Evolutionary conservation across 1,284 basidiomycete genomes (phyloP).

Genomic region (Trametes versicolor): DNA sequence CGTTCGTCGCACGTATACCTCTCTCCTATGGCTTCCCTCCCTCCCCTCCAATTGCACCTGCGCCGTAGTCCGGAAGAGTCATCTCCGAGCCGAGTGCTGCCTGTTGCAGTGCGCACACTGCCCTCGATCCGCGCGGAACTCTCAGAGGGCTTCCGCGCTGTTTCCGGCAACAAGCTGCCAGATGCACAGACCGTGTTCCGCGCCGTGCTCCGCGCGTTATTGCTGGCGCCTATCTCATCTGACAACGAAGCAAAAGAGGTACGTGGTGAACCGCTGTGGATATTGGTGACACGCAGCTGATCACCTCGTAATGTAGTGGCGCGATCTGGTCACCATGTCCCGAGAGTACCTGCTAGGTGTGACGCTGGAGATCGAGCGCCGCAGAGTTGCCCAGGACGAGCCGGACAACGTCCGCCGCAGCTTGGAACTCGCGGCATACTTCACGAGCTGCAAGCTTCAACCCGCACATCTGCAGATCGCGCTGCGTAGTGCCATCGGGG

Average conservation of each 20-base stretch:
- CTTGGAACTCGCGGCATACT: conserved; percentile 96
- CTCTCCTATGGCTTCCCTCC: conserved; percentile 87
- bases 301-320: conserved; percentile 66
- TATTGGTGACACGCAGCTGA: neutral
- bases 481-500: conserved; percentile 90
- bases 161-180: conserved; percentile 88
- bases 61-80: conserved; percentile 90
- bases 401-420: conserved; percentile 87
- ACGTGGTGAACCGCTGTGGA: conserved; percentile 45
- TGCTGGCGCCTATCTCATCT: conserved; percentile 85
- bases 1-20: conserved; percentile 90
- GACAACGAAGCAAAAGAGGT: conserved; percentile 92
- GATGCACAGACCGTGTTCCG: conserved; percentile 90
- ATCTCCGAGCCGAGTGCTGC: conserved; percentile 83
- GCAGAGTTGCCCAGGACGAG: conserved; percentile 82
- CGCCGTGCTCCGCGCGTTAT: conserved; percentile 78
- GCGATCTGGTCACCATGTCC: conserved; percentile 85
- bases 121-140: conserved; percentile 83
- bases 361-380: conserved; percentile 91
- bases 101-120: conserved; percentile 78
- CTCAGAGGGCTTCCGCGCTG: conserved; percentile 87
- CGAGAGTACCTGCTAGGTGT: conserved; percentile 97
- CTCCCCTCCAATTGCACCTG: conserved; percentile 88
- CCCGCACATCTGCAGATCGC: conserved; percentile 92
- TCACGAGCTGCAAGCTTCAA: conserved; percentile 93